Evolutionary conservation across 441 rosid genomes (phyloP), one percentile per base, ranked within the genome.

Genomic region (Populus hybrid): DNA sequence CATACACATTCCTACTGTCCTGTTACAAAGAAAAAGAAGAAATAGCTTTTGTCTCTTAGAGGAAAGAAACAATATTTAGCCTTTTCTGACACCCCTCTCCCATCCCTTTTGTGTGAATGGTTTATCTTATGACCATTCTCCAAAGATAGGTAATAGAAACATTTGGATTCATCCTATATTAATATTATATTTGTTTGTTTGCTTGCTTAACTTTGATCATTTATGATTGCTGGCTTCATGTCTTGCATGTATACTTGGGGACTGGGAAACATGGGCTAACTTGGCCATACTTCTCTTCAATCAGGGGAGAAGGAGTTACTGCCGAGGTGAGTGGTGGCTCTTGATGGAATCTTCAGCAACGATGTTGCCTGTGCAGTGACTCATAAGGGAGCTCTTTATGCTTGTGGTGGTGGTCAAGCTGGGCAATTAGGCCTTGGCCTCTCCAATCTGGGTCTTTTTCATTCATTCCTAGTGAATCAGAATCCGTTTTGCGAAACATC

Each of bases 331-430:
- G 96, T 94, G 26, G 92, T 85, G 78, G 90, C 98, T 34, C 94
- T 96, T n/a, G 97, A 92, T 78, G 91, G 92, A 73, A 82, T 90
- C 79, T 70, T 78, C 72, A 83, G 91, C 74, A 89, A 86, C 78
- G 90, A 85, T 82, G 89, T 91, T 67, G 88, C 98, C 36, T 96
- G 98, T 76, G 96, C 94, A 78, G 84, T 91, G 79, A 90, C 95
- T 78, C 79, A 75, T 66, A 82, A 84, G 72, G 97, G 97, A 67
- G 96, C 98, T 67, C 98, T 96, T 71, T 96, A 94, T 80, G 97
- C 96, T 76, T 96, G 99, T 98, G 99, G 98, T 69, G 94, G 97
- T 79, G 87, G 98, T 82, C 94, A 94, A 80, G 90, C 86, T 19
- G 98, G 98, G 73, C 98, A 96, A 80, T 80, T 96, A 74, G 99